Evolutionary conservation across 169 alveolate species (phyloP).

Genomic region (Plasmodium fragile): DNA sequence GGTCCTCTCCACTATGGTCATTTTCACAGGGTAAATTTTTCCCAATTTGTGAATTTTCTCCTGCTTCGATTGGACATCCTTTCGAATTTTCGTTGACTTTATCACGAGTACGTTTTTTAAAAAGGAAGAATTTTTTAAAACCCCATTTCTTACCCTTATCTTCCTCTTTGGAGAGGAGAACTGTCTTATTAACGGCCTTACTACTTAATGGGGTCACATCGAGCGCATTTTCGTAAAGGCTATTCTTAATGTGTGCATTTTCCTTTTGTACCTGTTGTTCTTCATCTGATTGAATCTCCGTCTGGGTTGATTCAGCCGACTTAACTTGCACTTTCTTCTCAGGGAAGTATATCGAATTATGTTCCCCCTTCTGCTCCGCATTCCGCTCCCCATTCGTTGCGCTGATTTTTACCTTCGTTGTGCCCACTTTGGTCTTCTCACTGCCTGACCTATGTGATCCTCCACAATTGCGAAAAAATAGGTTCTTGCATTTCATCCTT

Average conservation of each 20-base stretch:
- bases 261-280: neutral
- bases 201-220: neutral
- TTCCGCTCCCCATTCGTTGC: neutral
- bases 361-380: neutral
- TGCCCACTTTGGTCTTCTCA: neutral
- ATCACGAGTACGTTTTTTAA: neutral
- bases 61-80: neutral
- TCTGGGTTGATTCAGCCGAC: neutral
- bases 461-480: neutral
- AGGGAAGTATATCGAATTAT: neutral
- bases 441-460: neutral
- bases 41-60: neutral
- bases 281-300: neutral
- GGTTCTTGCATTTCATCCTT: constrained; percentile 1
- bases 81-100: neutral
- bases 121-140: neutral
- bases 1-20: neutral
- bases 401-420: constrained; percentile 16
- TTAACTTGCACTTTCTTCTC: neutral
- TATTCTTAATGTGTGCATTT: constrained; percentile 4
- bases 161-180: neutral
- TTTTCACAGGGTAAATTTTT: neutral
- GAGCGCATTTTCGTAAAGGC: neutral
- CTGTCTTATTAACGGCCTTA: neutral
- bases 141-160: neutral